A percentile compares a stretch with the other conserved stretches of the same genome.
Evolutionary conservation across 2,329 filamentous ascomycete genomes (phyloP).

Genomic region (Trichoderma sp.): DNA sequence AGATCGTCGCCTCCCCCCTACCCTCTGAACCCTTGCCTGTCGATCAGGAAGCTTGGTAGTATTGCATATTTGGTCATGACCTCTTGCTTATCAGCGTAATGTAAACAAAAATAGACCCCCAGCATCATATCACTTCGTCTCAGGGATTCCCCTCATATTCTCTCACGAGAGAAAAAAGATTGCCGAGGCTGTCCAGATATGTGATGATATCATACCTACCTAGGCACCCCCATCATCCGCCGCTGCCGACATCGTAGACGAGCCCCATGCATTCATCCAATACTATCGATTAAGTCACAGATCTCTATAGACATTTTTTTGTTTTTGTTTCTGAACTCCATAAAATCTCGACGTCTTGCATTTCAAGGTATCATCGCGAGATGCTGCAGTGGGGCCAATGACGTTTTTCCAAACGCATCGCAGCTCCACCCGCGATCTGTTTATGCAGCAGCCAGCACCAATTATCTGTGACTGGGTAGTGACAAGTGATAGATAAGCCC

Average conservation of each 20-base stretch:
- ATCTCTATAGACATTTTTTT: background rate
- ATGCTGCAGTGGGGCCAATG: background rate
- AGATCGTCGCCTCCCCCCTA: background rate
- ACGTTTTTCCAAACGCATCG: background rate
- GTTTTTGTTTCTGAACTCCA: no score
- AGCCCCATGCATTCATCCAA: background rate
- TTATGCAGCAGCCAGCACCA: background rate
- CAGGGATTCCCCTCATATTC: background rate
- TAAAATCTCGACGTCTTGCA: background rate
- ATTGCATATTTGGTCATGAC: background rate
- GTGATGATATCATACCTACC: conserved; percentile 1
- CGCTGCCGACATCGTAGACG: background rate
- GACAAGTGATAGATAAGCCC: background rate
- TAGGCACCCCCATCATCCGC: background rate
- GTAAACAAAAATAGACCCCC: background rate
- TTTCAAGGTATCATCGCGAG: background rate
- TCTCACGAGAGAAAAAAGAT: background rate
- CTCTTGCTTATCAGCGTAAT: background rate
- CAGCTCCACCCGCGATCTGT: background rate
- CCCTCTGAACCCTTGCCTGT: background rate
- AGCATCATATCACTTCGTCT: background rate
- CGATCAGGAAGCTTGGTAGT: background rate
- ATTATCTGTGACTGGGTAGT: background rate
- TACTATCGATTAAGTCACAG: no score
- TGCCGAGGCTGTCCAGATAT: background rate